A percentile compares a stretch with the other conserved stretches of the same genome.
These are phyloP conservation scores for Aspergillus texensis DNA, from an alignment of 2,329 filamentous ascomycete genomes.

Conservation along the genomic window DNA sequence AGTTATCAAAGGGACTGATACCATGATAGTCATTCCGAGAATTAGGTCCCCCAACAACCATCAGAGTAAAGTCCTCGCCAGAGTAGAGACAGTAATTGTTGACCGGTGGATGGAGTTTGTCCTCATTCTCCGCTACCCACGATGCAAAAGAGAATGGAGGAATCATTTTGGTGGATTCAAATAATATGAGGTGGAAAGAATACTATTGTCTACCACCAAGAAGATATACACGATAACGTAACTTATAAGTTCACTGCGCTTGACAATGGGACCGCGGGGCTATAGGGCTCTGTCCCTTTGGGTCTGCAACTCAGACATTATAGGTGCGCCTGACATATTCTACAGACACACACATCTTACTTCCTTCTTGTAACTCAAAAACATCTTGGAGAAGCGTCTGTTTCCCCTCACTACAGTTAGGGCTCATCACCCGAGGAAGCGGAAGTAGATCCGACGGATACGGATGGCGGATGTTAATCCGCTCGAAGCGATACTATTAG, in stretches of 20 bases:
- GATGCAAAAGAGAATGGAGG: constrained; percentile 13
- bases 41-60: constrained; percentile 24
- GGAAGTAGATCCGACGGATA: not conserved
- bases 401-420: not conserved
- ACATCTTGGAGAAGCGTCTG: not conserved
- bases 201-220: not conserved
- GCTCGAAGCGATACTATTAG: not conserved
- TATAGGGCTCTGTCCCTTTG: not conserved
- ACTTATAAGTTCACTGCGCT: not conserved
- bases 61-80: constrained; percentile 23
- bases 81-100: constrained; percentile 22
- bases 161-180: not conserved
- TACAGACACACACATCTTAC: not conserved
- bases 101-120: constrained; percentile 18
- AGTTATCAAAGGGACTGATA: not conserved
- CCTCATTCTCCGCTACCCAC: constrained; percentile 20
- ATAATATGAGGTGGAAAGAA: not conserved
- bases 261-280: too few relatives aligned
- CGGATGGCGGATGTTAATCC: not conserved
- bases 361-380: not conserved
- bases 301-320: not conserved
- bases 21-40: constrained; percentile 24
- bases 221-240: not conserved
- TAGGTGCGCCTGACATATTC: not conserved
- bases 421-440: not conserved